These are phyloP conservation scores for Pythium brachiatum DNA, from an alignment of 352 stramenopile genomes.

Conservation along the genomic window DNA sequence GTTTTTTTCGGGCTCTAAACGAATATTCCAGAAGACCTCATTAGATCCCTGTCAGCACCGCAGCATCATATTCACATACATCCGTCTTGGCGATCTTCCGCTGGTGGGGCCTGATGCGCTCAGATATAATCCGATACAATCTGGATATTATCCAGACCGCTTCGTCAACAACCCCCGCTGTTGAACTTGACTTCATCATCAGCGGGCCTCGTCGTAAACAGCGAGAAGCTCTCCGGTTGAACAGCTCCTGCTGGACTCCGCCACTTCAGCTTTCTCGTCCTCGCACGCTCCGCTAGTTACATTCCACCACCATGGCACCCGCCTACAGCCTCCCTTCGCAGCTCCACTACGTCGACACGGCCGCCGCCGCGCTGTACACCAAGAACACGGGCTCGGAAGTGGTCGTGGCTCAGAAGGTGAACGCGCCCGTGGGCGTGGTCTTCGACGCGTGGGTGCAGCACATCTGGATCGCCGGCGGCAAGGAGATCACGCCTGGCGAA, in stretches of 20 bases:
- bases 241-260: not conserved
- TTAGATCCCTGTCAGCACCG: too few relatives aligned
- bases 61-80: too few relatives aligned
- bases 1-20: too few relatives aligned
- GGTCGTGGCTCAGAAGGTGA: not conserved
- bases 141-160: not conserved
- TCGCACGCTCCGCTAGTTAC: not conserved
- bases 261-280: not conserved
- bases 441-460: constrained; percentile 13
- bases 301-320: not conserved
- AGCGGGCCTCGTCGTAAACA: constrained; percentile 1
- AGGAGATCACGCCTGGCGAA: constrained; percentile 4
- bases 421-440: not conserved
- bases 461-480: constrained; percentile 3
- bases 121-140: not conserved
- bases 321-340: constrained; percentile 7
- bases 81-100: too few relatives aligned
- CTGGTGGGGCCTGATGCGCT: not conserved
- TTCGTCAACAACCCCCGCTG: not conserved
- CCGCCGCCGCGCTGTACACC: constrained; percentile 1
- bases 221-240: not conserved
- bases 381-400: constrained; percentile 6
- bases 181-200: constrained; percentile 6
- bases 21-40: too few relatives aligned
- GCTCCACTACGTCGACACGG: constrained; percentile 6